These are phyloP conservation scores for Phytophthora pseudosyringae DNA, from an alignment of 352 stramenopile species.

Conservation along the genomic window DNA sequence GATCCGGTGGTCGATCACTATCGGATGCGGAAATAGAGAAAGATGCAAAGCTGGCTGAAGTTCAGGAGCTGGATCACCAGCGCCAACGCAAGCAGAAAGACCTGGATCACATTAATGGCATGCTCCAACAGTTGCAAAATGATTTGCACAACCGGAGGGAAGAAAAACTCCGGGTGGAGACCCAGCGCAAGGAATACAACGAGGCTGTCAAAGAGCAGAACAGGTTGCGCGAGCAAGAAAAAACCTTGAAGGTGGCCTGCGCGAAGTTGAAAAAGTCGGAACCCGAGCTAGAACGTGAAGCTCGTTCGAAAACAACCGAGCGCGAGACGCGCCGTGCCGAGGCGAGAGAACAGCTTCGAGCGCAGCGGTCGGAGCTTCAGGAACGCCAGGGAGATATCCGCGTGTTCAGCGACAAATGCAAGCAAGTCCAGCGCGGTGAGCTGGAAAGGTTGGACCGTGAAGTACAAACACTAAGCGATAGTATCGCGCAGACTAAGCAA, in stretches of 20 bases:
- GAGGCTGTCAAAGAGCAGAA: constrained; percentile 56
- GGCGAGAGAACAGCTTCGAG: constrained; percentile 34
- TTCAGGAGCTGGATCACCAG: constrained; percentile 57
- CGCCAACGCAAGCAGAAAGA: constrained; percentile 65
- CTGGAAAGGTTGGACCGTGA: constrained; percentile 53
- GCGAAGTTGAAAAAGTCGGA: constrained; percentile 44
- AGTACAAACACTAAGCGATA: constrained; percentile 45
- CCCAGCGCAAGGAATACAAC: constrained; percentile 63
- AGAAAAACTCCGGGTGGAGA: constrained; percentile 57
- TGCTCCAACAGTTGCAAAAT: constrained; percentile 63
- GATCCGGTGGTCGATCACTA: constrained; percentile 44
- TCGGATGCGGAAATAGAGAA: constrained; percentile 45
- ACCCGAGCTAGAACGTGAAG: constrained; percentile 47
- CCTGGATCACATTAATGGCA: constrained; percentile 50
- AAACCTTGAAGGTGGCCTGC: constrained; percentile 57
- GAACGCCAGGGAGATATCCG: constrained; percentile 48
- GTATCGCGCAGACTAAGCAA: constrained; percentile 54
- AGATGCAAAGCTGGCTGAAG: constrained; percentile 58
- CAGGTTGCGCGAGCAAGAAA: constrained; percentile 62
- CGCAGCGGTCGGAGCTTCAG: constrained; percentile 47
- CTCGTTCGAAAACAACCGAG: constrained; percentile 53
- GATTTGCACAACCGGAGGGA: constrained; percentile 69
- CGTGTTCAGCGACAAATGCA: constrained; percentile 51
- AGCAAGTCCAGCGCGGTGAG: constrained; percentile 44
- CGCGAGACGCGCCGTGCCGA: constrained; percentile 40